Conservation (phyloP, 345 rosid genomes). For the Excoecaria agallocha region DNA sequence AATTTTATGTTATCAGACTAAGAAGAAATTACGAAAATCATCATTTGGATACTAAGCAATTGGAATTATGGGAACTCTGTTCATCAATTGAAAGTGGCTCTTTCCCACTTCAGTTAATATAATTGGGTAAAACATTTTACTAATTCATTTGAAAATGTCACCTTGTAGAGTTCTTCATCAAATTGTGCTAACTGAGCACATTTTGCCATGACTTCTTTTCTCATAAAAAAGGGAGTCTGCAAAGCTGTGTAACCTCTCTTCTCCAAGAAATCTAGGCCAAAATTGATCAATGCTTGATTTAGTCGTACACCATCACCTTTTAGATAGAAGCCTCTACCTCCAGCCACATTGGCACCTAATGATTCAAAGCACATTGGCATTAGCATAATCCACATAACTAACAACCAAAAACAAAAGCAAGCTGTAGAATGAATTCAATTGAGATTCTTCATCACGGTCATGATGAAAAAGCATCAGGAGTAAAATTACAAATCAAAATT, state of each 20-base stretch:
- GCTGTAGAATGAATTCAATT: neutral
- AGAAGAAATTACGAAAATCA: too few species aligned
- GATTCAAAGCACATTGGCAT: conserved; percentile 9
- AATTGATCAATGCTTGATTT: conserved; percentile 86
- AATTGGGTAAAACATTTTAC: neutral
- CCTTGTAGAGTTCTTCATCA: conserved; percentile 97
- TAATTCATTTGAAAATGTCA: conserved; percentile 4
- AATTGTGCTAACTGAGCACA: conserved; percentile 92
- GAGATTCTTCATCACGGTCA: neutral
- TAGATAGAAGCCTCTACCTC: conserved; percentile 82
- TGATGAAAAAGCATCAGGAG: neutral
- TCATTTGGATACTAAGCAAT: too few species aligned
- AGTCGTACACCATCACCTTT: conserved; percentile 85
- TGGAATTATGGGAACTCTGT: too few species aligned
- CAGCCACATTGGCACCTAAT: conserved; percentile 83
- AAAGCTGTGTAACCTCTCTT: conserved; percentile 60
- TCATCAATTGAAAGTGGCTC: too few species aligned
- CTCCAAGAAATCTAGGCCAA: conserved; percentile 72
- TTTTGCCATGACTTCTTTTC: conserved; percentile 88
- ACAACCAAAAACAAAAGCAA: neutral
- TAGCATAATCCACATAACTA: neutral
- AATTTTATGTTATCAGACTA: too few species aligned
- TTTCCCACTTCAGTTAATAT: neutral
- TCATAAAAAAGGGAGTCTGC: conserved; percentile 93
- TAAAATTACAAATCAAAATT: neutral